Evolutionary conservation across 768 basidiomycete species (phyloP), one percentile per base, ranked within the genome.

Genomic region (Phaeotremella fagi): DNA sequence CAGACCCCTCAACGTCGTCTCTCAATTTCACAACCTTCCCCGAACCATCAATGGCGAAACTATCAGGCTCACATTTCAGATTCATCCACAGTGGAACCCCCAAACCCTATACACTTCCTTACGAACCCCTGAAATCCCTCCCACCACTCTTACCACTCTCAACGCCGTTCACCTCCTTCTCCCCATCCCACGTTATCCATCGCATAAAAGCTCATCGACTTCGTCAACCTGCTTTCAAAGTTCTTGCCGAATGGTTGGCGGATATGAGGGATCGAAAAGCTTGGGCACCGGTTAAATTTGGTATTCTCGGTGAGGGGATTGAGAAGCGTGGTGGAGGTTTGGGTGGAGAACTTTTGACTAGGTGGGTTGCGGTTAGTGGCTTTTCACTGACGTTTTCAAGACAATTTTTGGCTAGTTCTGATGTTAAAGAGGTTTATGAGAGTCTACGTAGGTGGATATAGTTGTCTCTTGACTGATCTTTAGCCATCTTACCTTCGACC

Each of bases 1-100:
- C 57, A 22, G 9, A 2, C 11, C 15, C 31, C n/a, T 36, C 45
- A 1, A 23, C 45, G 5, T 4, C 38, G 7, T 45, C 50, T 16
- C 31, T 54, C 16, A 59, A 59, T 27, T 59, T 59, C 36, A 59
- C 57, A 4, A 59, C 57, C 36, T 50, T 54, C 44, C 57, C 57
- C 12, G 52, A 54, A 22, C 45, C 52, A 6, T 22, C 41, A 7
- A 26, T 54, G 7, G 18, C 52, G 1, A 2, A 20, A 3, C 25
- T 23, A 1, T 35, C 37, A 4, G 46, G 46, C 28, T 29, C 46
- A n/a, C 52, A 59, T 27, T 59, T 54, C 41, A 33, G 47, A 15
- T 59, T 59, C 45, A 31, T 59, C n/a, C 57, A 59, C n/a, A 45
- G 48, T 15, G 57, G 57, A 15, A 7, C 46, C 7, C 57, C 52